A percentile compares a stretch with the other conserved stretches of the same genome.
Evolutionary conservation across 345 rosid genomes (phyloP).

Genomic region (Populus tremula): DNA sequence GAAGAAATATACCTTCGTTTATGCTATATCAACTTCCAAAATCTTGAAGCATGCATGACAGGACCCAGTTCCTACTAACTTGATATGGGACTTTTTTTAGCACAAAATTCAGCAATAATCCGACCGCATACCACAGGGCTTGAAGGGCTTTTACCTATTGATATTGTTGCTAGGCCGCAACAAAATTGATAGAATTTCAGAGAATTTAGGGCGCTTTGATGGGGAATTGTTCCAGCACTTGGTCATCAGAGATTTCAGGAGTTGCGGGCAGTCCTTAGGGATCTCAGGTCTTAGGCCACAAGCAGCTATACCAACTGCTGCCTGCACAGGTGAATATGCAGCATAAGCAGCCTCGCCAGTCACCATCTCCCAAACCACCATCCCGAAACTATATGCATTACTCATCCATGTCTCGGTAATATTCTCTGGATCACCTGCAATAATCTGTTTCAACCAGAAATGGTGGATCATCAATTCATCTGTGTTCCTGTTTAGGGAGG

Average conservation of each 20-base stretch:
- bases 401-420: conserved; percentile 97
- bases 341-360: conserved; percentile 87
- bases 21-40: conserved; percentile 16
- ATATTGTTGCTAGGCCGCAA: conserved; percentile 41
- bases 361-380: conserved; percentile 97
- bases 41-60: conserved; percentile 13
- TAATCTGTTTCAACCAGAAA: conserved; percentile 53
- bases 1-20: conserved; percentile 19
- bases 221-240: conserved; percentile 86
- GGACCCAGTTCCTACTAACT: neutral
- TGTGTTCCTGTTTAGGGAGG: neutral
- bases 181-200: conserved; percentile 57
- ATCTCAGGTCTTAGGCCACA: conserved; percentile 92
- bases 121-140: neutral
- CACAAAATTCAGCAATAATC: neutral
- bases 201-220: conserved; percentile 73
- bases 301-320: conserved; percentile 95
- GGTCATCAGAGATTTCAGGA: conserved; percentile 64
- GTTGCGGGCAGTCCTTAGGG: conserved; percentile 86
- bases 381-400: conserved; percentile 88
- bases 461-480: neutral
- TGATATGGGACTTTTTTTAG: neutral
- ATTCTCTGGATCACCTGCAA: conserved; percentile 93
- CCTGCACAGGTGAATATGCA: conserved; percentile 90
- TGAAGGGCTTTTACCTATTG: conserved; percentile 36